These are phyloP conservation scores for Chionographis japonica DNA, from an alignment of 106 monocot species.

Conservation along the genomic window DNA sequence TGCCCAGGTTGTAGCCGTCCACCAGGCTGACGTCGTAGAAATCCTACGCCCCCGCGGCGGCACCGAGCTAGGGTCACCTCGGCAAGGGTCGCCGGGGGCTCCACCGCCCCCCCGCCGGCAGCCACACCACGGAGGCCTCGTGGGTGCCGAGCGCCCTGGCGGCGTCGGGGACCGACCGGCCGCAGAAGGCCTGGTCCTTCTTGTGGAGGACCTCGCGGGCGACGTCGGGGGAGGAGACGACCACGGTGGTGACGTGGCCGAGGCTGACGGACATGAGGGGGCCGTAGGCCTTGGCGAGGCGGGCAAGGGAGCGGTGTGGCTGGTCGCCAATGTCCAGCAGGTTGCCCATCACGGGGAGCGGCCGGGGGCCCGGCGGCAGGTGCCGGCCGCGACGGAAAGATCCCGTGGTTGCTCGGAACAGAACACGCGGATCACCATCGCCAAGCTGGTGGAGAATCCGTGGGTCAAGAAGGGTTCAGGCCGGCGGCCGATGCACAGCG, in stretches of 20 bases:
- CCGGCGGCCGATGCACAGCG: too few relatives aligned
- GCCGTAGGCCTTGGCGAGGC: constrained; percentile 19
- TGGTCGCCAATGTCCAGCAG: background rate
- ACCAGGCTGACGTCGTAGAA: constrained; percentile 78
- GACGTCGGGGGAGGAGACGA: constrained; percentile 23
- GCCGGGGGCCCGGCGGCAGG: too few relatives aligned
- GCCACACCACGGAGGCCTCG: constrained; percentile 11
- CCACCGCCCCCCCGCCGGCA: constrained; percentile 15
- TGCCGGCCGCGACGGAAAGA: too few relatives aligned
- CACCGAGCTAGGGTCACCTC: constrained; percentile 59
- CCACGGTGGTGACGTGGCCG: constrained; percentile 11
- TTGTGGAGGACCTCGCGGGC: constrained; percentile 22
- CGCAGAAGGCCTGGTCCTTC: constrained; percentile 20
- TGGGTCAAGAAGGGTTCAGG: too few relatives aligned
- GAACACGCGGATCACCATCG: too few relatives aligned
- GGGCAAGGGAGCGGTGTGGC: constrained; percentile 14
- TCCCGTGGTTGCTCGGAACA: too few relatives aligned
- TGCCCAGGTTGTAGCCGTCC: constrained; percentile 64
- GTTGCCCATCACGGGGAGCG: too few relatives aligned
- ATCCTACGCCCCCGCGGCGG: constrained; percentile 19
- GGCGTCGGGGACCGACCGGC: constrained; percentile 6
- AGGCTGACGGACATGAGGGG: constrained; percentile 29
- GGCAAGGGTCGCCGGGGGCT: constrained; percentile 43
- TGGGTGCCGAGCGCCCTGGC: constrained; percentile 3
- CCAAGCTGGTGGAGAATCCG: too few relatives aligned